Evolutionary conservation across 441 rosid genomes (phyloP).

Genomic region (Corymbia citriodora): DNA sequence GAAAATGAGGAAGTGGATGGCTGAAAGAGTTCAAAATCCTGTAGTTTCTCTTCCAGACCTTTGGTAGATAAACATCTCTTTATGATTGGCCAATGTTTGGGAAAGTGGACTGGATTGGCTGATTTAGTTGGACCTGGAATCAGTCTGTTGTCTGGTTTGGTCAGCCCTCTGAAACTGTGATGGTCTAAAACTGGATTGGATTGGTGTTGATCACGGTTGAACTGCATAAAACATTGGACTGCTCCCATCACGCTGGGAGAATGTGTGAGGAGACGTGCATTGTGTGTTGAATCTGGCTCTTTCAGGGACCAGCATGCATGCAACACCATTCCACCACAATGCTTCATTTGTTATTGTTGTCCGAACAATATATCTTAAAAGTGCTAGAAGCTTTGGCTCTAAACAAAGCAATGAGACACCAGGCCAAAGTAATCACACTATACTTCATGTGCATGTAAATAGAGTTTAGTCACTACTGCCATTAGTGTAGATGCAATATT

Average conservation of each 20-base stretch:
- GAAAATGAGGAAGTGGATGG: not conserved
- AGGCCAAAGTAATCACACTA: not conserved
- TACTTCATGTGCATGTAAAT: not conserved
- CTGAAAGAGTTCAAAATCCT: not conserved
- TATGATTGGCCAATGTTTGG: not conserved
- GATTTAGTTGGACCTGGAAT: not conserved
- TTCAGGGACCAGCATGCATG: not conserved
- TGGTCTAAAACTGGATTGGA: not conserved
- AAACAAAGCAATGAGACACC: not conserved
- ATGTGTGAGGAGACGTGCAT: not conserved
- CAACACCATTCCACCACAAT: not conserved
- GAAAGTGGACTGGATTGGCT: not conserved
- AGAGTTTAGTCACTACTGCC: not conserved
- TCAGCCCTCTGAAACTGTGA: not conserved
- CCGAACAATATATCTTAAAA: not conserved
- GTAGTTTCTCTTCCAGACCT: not conserved
- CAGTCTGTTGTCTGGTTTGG: not conserved
- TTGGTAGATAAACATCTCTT: not conserved
- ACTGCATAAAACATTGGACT: not conserved
- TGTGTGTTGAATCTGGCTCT: not conserved
- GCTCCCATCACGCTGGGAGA: not conserved
- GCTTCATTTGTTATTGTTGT: not conserved
- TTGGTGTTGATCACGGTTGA: not conserved
- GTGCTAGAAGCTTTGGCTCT: not conserved
- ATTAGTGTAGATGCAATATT: not conserved